phyloP scores from a whole-genome alignment of 257 asterid species.

The Anisodus acutangulus region DNA sequence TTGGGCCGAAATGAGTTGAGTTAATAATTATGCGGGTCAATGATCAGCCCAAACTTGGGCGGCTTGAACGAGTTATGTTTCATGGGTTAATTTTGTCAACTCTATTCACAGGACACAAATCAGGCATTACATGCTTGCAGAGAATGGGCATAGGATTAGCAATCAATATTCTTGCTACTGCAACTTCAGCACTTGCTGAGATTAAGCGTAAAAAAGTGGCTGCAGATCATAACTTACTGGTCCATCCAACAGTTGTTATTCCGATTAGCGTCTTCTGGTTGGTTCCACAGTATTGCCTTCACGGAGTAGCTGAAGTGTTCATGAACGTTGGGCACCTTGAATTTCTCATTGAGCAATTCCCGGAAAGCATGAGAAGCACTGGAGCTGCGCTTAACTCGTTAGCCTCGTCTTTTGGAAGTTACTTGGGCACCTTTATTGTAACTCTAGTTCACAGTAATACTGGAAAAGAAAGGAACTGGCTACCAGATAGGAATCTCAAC shows the following conservation, averaged over 20 bases:
- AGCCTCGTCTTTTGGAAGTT: slow-evolving; percentile 63
- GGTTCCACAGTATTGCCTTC: slow-evolving; percentile 70
- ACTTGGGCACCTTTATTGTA: slow-evolving; percentile 60
- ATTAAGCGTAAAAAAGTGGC: slow-evolving; percentile 68
- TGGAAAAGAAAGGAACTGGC: slow-evolving; percentile 58
- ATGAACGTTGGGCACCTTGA: slow-evolving; percentile 72
- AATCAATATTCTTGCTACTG: slow-evolving; percentile 56
- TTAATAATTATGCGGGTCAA: too few relatives aligned
- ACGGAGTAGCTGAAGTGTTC: slow-evolving; percentile 75
- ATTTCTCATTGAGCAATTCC: slow-evolving; percentile 77
- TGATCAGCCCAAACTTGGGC: too few relatives aligned
- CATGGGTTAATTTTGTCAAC: too few relatives aligned
- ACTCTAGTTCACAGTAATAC: slow-evolving; percentile 58
- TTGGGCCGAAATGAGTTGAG: too few relatives aligned
- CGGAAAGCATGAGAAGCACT: slow-evolving; percentile 88
- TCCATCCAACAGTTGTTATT: slow-evolving; percentile 32
- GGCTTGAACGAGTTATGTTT: too few relatives aligned
- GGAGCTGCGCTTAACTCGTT: slow-evolving; percentile 71
- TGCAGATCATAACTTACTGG: background rate
- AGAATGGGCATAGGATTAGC: slow-evolving; percentile 76
- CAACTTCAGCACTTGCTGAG: slow-evolving; percentile 62
- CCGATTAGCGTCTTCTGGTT: slow-evolving; percentile 79
- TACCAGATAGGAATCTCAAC: slow-evolving; percentile 73
- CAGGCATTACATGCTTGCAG: slow-evolving; percentile 71
- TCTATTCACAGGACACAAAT: slow-evolving; percentile 35